Conservation (phyloP, 345 rosid genomes). For the Hibiscus tridactylites region DNA sequence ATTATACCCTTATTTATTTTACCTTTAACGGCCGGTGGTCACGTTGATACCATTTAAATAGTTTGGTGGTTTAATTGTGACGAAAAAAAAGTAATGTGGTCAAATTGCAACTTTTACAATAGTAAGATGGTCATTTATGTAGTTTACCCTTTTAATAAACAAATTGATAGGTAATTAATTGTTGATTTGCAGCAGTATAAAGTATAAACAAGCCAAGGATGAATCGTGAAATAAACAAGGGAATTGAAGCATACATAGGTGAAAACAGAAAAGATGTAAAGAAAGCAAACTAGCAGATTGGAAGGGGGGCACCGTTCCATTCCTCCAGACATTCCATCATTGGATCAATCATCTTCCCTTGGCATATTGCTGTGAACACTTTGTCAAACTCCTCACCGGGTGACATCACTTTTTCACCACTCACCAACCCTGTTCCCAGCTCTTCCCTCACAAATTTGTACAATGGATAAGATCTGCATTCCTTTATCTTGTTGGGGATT, state of each 20-base stretch:
- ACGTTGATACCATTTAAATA: too few relatives aligned
- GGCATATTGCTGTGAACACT: slow-evolving; percentile 56
- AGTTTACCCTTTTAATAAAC: too few relatives aligned
- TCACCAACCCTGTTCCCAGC: slow-evolving; percentile 41
- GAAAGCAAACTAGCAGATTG: slow-evolving; percentile 19
- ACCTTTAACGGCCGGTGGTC: too few relatives aligned
- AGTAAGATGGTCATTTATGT: too few relatives aligned
- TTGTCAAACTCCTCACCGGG: slow-evolving; percentile 72
- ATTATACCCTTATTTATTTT: too few relatives aligned
- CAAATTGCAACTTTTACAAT: too few relatives aligned
- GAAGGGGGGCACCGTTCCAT: slow-evolving; percentile 64
- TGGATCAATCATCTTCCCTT: slow-evolving; percentile 65
- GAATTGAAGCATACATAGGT: neutral
- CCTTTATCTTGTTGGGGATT: slow-evolving; percentile 50
- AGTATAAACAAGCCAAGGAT: too few relatives aligned
- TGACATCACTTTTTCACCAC: slow-evolving; percentile 51
- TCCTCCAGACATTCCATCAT: slow-evolving; percentile 53
- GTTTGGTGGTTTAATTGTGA: too few relatives aligned
- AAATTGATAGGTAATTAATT: too few relatives aligned
- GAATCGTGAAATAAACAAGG: neutral
- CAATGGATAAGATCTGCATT: slow-evolving; percentile 63
- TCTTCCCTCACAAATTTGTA: slow-evolving; percentile 60
- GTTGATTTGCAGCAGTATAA: too few relatives aligned
- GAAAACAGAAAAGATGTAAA: neutral
- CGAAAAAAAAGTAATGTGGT: too few relatives aligned